Percentiles rank a stretch among this genome's conserved stretches.
These are phyloP conservation scores for Pogostemon cablin DNA, from an alignment of 257 asterid genomes.

Conservation along the genomic window DNA sequence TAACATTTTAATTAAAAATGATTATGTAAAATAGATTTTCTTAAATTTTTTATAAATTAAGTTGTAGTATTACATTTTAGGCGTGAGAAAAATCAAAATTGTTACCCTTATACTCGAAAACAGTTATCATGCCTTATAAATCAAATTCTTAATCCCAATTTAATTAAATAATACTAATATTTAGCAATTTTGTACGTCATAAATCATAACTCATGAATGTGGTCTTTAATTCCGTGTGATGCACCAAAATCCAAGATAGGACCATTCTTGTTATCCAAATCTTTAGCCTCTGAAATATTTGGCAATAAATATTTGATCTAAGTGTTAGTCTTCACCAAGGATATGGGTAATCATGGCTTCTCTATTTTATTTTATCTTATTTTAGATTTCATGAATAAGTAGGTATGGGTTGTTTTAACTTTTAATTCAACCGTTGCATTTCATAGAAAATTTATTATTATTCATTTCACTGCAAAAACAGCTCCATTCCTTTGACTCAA, in stretches of 20 bases:
- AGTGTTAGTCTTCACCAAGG: slow-evolving; percentile 13
- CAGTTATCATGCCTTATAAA: too few relatives aligned
- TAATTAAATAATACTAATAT: not conserved
- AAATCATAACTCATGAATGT: not conserved
- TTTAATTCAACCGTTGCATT: slow-evolving; percentile 12
- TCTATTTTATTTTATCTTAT: not conserved
- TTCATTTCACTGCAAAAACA: not conserved
- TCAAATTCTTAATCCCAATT: not conserved
- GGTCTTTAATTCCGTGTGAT: not conserved
- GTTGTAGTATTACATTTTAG: not conserved
- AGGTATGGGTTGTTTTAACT: slow-evolving; percentile 25
- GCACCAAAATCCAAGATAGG: slow-evolving; percentile 5
- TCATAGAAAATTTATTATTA: not conserved
- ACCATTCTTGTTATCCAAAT: slow-evolving; percentile 21
- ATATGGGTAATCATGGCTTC: slow-evolving; percentile 25
- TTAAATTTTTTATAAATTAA: too few relatives aligned
- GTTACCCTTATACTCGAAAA: too few relatives aligned
- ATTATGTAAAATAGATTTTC: too few relatives aligned
- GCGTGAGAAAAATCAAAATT: too few relatives aligned
- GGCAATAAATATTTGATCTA: not conserved
- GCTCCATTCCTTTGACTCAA: not conserved
- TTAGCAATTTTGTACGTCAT: not conserved
- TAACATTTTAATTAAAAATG: too few relatives aligned
- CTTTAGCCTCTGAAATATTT: not conserved
- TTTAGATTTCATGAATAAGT: slow-evolving; percentile 10